phyloP scores from a whole-genome alignment of 176 grass and related monocot species.

The Tillandsia leiboldiana region DNA sequence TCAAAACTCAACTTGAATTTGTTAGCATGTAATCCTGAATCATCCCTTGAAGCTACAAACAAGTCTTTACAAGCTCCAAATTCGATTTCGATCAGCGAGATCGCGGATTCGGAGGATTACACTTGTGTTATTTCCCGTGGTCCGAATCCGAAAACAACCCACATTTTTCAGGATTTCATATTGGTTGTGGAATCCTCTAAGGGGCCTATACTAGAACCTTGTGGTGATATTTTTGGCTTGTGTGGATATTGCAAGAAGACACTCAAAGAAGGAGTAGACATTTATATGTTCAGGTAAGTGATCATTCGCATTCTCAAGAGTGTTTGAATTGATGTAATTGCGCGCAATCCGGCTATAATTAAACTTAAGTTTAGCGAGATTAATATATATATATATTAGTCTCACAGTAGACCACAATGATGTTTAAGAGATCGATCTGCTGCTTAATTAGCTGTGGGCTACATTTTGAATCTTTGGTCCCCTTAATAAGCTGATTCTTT shows the following conservation, averaged over 20 bases:
- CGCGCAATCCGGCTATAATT: too few species aligned
- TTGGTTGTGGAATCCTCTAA: conserved; percentile 35
- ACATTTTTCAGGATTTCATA: conserved; percentile 55
- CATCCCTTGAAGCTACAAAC: background rate
- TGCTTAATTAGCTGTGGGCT: too few species aligned
- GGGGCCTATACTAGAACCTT: background rate
- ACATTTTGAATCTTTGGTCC: too few species aligned
- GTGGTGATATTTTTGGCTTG: conserved; percentile 13
- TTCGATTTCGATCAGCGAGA: conserved; percentile 19
- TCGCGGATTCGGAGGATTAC: conserved; percentile 58
- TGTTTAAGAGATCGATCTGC: too few species aligned
- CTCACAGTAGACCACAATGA: too few species aligned
- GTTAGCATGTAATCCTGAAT: too few species aligned
- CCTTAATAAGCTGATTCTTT: too few species aligned
- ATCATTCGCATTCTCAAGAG: background rate
- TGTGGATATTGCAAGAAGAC: conserved; percentile 63
- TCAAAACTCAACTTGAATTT: background rate
- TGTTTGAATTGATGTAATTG: too few species aligned
- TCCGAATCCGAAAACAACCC: conserved; percentile 57
- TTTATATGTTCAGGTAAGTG: conserved; percentile 73
- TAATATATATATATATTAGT: too few species aligned
- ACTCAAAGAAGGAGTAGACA: conserved; percentile 43
- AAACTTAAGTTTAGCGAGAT: too few species aligned
- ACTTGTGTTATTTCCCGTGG: conserved; percentile 81
- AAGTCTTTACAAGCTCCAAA: background rate